A percentile compares a stretch with the other conserved stretches of the same genome.
Evolutionary conservation across 164 flowering plant genomes (phyloP).

Genomic region (Liriodendron chinense): DNA sequence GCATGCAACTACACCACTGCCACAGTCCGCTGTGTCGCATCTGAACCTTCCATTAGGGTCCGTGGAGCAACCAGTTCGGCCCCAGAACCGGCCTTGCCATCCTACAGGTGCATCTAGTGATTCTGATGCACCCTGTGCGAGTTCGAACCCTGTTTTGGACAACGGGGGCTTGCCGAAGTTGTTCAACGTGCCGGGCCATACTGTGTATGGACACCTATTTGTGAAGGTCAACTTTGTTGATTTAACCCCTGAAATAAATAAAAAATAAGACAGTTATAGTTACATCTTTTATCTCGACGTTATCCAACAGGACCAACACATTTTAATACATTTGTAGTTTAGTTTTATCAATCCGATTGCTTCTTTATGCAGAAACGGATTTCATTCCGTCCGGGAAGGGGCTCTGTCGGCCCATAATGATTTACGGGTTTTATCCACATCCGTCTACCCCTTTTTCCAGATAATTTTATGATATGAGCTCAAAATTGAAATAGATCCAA

Average conservation of each 20-base stretch:
- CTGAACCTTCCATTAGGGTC: slow-evolving; percentile 17
- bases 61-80: slow-evolving; percentile 27
- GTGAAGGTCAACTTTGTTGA: slow-evolving; percentile 22
- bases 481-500: too few species aligned
- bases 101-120: slow-evolving; percentile 10
- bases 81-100: slow-evolving; percentile 52
- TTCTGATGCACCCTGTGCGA: slow-evolving; percentile 13
- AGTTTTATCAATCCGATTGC: neutral
- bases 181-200: slow-evolving; percentile 42
- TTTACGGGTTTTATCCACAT: too few species aligned
- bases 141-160: slow-evolving; percentile 26
- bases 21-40: slow-evolving; percentile 41
- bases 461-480: too few species aligned
- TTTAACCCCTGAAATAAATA: neutral
- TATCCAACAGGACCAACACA: too few species aligned
- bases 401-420: too few species aligned
- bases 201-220: slow-evolving; percentile 32
- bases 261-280: neutral
- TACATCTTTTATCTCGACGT: too few species aligned
- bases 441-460: too few species aligned
- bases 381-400: too few species aligned
- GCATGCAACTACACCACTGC: slow-evolving; percentile 28
- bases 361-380: too few species aligned
- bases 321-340: too few species aligned
- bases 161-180: slow-evolving; percentile 16